A percentile compares a stretch with the other conserved stretches of the same genome.
These are phyloP conservation scores for Alloascoidea africana DNA, from an alignment of 805 yeast genomes.

Conservation along the genomic window DNA sequence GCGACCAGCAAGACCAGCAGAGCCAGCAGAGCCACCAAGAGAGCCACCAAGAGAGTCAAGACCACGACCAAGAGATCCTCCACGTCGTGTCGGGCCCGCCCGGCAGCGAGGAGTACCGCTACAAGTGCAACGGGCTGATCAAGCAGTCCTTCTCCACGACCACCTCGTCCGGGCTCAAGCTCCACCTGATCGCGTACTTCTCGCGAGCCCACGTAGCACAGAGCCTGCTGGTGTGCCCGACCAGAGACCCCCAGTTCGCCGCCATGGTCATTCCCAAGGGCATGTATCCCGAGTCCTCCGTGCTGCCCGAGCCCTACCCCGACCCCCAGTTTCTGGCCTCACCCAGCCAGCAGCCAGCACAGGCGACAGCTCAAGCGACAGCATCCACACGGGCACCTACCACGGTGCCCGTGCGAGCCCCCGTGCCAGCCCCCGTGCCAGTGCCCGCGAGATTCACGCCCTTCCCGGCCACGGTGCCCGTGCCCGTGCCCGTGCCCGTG, in stretches of 20 bases:
- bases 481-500: too few relatives aligned
- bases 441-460: constrained; percentile 6
- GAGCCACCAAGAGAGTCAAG: neutral
- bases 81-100: constrained; percentile 3
- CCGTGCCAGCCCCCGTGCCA: constrained; percentile 7
- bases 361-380: neutral
- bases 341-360: constrained; percentile 3
- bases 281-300: constrained; percentile 20
- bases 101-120: constrained; percentile 19
- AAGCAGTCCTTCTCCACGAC: constrained; percentile 51
- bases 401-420: constrained; percentile 2
- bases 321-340: constrained; percentile 5
- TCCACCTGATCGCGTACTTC: constrained; percentile 48
- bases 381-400: too few relatives aligned
- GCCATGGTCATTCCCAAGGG: constrained; percentile 20
- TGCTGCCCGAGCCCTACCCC: constrained; percentile 7
- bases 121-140: constrained; percentile 37
- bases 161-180: constrained; percentile 33
- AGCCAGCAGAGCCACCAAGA: constrained; percentile 7
- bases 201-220: constrained; percentile 16
- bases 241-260: constrained; percentile 25
- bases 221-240: constrained; percentile 24
- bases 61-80: constrained; percentile 2
- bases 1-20: too few relatives aligned
- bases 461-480: too few relatives aligned